Evolutionary conservation across 352 stramenopile genomes (phyloP).

Genomic region (Phytopythium chamaehyphon): DNA sequence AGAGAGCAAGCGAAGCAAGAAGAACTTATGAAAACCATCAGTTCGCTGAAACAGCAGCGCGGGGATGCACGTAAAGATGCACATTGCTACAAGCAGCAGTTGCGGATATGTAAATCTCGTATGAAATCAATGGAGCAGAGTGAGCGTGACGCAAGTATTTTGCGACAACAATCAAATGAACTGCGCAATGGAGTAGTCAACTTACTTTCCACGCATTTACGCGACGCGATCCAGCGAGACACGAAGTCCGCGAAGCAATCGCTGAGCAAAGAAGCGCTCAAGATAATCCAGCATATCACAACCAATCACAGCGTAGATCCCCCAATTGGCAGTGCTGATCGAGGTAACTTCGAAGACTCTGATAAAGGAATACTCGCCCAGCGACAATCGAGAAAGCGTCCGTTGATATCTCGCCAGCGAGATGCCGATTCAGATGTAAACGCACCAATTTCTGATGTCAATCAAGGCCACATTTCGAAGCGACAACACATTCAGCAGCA

Average conservation of each 20-base stretch:
- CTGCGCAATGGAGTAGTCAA: conserved; percentile 35
- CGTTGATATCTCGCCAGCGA: neutral
- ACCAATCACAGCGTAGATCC: neutral
- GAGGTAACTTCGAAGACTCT: too few species aligned
- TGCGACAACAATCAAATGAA: conserved; percentile 33
- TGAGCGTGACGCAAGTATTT: conserved; percentile 31
- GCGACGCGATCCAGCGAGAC: conserved; percentile 43
- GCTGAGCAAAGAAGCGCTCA: conserved; percentile 50
- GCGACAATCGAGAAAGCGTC: neutral
- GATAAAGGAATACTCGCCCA: neutral
- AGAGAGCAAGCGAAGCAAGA: conserved; percentile 29
- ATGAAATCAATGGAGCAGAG: conserved; percentile 24
- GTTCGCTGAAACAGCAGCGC: conserved; percentile 40
- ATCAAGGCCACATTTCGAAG: neutral
- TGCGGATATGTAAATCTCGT: conserved; percentile 42
- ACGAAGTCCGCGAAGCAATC: conserved; percentile 56
- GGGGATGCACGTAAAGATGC: conserved; percentile 56
- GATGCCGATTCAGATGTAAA: too few species aligned
- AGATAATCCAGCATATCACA: conserved; percentile 16
- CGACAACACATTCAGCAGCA: conserved; percentile 1
- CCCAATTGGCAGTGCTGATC: neutral
- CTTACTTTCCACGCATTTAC: conserved; percentile 31
- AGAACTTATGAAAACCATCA: conserved; percentile 34
- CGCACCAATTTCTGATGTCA: neutral
- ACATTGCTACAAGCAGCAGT: conserved; percentile 49